Evolutionary conservation across 2,329 filamentous ascomycete genomes (phyloP).

Genomic region (Bisporella sp.): DNA sequence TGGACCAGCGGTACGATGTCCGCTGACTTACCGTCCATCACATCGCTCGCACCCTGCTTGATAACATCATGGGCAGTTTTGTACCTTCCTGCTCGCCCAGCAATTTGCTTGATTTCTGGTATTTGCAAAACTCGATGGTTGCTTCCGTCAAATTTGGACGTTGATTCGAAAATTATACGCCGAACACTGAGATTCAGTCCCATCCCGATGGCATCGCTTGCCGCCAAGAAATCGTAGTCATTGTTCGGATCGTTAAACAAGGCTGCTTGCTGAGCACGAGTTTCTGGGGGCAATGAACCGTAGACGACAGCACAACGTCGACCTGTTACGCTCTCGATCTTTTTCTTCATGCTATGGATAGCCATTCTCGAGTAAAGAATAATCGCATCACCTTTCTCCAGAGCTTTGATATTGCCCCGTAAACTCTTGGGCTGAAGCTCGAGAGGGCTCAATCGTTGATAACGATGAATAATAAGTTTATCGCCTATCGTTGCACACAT

Average conservation of each 20-base stretch:
- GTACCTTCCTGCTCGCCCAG: conserved; percentile 83
- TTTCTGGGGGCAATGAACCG: conserved; percentile 85
- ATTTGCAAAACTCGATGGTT: conserved; percentile 44
- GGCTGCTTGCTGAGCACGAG: conserved; percentile 80
- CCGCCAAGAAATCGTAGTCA: conserved; percentile 90
- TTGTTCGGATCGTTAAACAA: conserved; percentile 94
- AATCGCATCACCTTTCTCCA: conserved; percentile 85
- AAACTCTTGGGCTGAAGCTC: conserved; percentile 59
- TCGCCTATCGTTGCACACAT: conserved; percentile 78
- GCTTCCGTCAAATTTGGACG: conserved; percentile 63
- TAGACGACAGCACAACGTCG: conserved; percentile 88
- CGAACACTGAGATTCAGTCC: conserved; percentile 90
- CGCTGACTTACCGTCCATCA: not conserved
- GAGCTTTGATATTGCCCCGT: conserved; percentile 51
- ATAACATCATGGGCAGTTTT: conserved; percentile 58
- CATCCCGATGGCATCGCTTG: conserved; percentile 96
- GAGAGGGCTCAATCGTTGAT: conserved; percentile 76
- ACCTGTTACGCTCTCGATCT: conserved; percentile 70
- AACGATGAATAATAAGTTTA: conserved; percentile 71
- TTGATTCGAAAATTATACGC: conserved; percentile 78
- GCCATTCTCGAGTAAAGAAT: conserved; percentile 78
- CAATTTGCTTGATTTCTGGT: conserved; percentile 91
- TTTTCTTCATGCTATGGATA: conserved; percentile 72
- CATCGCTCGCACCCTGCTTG: conserved; percentile 8
- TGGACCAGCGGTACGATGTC: conserved; percentile 1